Evolutionary conservation across 768 basidiomycete genomes (phyloP), one percentile per base, ranked within the genome.

Genomic region (Russula dissimulans): DNA sequence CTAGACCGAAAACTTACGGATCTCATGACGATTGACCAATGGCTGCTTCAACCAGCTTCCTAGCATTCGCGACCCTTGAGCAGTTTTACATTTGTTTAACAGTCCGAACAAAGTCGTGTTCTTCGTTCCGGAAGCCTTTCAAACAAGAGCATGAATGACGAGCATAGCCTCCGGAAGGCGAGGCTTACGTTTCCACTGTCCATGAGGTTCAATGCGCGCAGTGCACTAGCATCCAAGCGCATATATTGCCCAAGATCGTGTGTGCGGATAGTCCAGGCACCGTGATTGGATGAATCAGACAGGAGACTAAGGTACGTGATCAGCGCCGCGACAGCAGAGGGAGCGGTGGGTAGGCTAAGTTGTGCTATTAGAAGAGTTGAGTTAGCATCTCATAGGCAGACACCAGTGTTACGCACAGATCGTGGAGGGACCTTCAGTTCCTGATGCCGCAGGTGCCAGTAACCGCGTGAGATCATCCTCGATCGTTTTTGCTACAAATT

Each of bases 21-120:
- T 98, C 69, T 94, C 90, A 65, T 98, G 95, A 41, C 91, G 71
- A 71, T 97, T 97, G 34, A 97, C 83, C 31, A 98, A 75, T 5
- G 97, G 97, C 70, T 98, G 97, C 69, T 97, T 97, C 44, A 99
- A 75, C 95, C 95, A 98, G 50, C 85, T 86, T 0, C 86, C 89
- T 3, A 99, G 77, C 43, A 97, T 71, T 57, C 97, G 77, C 14
- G 89, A 85, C 0, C 97, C 97, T 69, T 99, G 97, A 0, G 91
- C 84, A 0, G 97, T 98, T 74, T 97, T 97, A 77, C 95, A 97
- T 67, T 89, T 90, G 71, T 98, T 97, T 59, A 99, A 74, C 8
- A 97, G 75, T 0, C 94, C 94, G 56, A 94, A 84, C 5, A 99
- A 71, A 4, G 91, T 95, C 34, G 89, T 90, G 64, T 89, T 94